Evolutionary conservation across 768 basidiomycete genomes (phyloP).

Genomic region (Leccinum arenicola): DNA sequence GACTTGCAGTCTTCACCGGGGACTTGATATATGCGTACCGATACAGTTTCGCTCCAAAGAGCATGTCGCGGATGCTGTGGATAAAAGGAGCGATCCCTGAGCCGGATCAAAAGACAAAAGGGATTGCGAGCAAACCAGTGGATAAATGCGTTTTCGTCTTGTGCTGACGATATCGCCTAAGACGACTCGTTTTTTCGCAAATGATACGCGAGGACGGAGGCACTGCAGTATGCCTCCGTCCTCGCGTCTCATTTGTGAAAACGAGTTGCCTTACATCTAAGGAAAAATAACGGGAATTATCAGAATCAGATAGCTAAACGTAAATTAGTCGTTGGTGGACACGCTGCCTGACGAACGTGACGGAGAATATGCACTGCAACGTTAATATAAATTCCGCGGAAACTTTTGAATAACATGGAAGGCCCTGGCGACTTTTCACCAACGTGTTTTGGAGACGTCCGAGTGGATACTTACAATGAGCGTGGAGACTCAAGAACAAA

Average conservation of each 20-base stretch:
- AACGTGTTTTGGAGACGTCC: not conserved
- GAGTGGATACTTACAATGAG: conserved; percentile 1
- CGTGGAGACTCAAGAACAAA: not conserved
- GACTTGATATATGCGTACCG: conserved; percentile 4
- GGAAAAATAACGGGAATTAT: conserved; percentile 9
- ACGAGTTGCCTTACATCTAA: conserved; percentile 7
- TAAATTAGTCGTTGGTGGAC: conserved; percentile 24
- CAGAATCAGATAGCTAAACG: conserved; percentile 19
- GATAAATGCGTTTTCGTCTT: conserved; percentile 10
- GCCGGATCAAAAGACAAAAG: conserved; percentile 25
- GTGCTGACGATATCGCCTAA: not conserved
- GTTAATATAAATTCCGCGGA: not conserved
- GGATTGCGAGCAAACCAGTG: conserved; percentile 7
- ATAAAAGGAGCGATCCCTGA: conserved; percentile 21
- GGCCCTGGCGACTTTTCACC: conserved; percentile 2
- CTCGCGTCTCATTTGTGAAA: conserved; percentile 15
- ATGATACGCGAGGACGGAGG: conserved; percentile 12
- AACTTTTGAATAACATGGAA: not conserved
- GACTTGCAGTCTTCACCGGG: conserved; percentile 1
- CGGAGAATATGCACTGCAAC: not conserved
- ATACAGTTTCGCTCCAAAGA: conserved; percentile 12
- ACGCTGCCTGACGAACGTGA: conserved; percentile 12
- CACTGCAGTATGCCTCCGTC: conserved; percentile 1
- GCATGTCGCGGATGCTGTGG: conserved; percentile 9
- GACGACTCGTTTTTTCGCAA: conserved; percentile 8